These are phyloP conservation scores for Eucalyptus erythrocorys DNA, from an alignment of 345 rosid genomes.

Conservation along the genomic window DNA sequence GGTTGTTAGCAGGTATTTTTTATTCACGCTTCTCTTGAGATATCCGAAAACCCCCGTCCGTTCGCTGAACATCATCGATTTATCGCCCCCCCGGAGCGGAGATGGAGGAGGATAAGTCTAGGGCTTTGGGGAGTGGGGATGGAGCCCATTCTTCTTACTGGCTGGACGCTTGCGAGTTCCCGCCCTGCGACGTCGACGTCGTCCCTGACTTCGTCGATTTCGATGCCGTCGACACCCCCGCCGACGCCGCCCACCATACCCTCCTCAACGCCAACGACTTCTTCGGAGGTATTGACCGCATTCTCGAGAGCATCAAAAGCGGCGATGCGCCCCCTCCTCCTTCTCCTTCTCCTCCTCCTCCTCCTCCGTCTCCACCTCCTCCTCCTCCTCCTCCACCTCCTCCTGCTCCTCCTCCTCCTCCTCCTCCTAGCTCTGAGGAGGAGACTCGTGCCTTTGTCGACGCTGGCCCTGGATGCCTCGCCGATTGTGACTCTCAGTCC, in stretches of 20 bases:
- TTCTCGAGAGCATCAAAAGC: conserved; percentile 75
- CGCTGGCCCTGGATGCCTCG: background rate
- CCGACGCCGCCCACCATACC: background rate
- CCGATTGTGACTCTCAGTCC: background rate
- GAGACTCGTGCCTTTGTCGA: background rate
- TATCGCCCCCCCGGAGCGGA: background rate
- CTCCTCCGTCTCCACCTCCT: background rate
- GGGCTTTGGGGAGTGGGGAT: conserved; percentile 10
- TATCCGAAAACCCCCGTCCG: background rate
- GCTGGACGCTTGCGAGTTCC: conserved; percentile 90
- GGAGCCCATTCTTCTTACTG: conserved; percentile 63
- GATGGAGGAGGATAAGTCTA: conserved; percentile 1
- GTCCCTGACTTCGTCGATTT: conserved; percentile 57
- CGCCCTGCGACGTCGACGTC: conserved; percentile 61
- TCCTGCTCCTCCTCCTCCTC: background rate
- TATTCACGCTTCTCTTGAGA: no score
- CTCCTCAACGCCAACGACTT: conserved; percentile 31
- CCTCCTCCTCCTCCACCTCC: background rate
- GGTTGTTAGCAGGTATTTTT: background rate
- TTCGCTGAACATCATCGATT: background rate
- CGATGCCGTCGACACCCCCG: conserved; percentile 23
- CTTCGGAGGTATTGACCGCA: conserved; percentile 91
- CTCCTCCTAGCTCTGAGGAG: background rate
- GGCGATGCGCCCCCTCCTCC: conserved; percentile 41
- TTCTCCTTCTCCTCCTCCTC: background rate